Conservation (phyloP, 2,329 filamentous ascomycete genomes). For the Sarocladium oryzae region DNA sequence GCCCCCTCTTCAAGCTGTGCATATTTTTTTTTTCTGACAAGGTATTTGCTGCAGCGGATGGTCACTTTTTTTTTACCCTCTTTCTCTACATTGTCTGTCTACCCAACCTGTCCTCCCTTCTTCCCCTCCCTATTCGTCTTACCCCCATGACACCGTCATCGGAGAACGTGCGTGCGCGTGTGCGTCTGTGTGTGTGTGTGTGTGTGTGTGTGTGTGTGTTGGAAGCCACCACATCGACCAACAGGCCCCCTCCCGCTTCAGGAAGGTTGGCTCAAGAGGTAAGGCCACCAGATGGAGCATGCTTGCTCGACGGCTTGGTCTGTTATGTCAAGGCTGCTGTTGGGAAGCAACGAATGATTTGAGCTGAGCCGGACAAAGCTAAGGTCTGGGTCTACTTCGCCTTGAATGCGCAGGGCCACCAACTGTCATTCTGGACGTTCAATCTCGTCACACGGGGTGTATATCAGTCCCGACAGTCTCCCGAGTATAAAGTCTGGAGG, state of each 20-base stretch:
- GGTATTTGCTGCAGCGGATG: no score
- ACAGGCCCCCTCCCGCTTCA: neutral
- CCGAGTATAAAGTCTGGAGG: neutral
- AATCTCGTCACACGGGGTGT: neutral
- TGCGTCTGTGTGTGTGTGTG: no score
- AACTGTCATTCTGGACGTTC: neutral
- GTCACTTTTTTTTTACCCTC: neutral
- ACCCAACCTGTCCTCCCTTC: neutral
- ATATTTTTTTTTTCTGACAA: neutral
- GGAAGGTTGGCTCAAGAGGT: conserved; percentile 4
- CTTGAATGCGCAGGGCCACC: neutral
- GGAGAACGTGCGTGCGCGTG: conserved; percentile 5
- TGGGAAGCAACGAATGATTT: neutral
- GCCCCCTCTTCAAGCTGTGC: neutral
- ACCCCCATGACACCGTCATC: conserved; percentile 8
- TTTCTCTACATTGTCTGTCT: neutral
- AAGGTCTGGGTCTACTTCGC: neutral
- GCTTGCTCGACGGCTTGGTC: neutral
- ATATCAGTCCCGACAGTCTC: neutral
- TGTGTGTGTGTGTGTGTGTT: neutral
- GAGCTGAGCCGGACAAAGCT: conserved; percentile 4
- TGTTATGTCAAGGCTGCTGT: neutral
- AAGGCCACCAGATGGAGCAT: conserved; percentile 1
- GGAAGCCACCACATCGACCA: neutral
- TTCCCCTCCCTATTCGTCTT: neutral